Percentiles rank a stretch among this genome's conserved stretches.
Conservation (phyloP, 139 green algal genomes). For the Mesotaenium endlicherianum region DNA sequence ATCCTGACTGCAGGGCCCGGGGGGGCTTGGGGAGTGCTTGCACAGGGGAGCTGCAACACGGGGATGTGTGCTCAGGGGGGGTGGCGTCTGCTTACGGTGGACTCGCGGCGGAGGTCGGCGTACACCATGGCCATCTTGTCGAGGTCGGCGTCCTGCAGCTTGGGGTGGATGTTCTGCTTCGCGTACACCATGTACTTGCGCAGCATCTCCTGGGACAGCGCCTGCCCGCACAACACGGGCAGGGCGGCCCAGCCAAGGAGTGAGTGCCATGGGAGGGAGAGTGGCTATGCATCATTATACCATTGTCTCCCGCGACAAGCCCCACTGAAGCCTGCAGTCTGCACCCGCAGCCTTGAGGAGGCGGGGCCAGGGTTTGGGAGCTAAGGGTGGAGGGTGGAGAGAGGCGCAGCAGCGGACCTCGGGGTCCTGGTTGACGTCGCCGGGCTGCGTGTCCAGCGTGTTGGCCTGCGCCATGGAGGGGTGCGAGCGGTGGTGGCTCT, state of each 20-base stretch:
- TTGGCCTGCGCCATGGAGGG: no score
- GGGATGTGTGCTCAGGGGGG: no score
- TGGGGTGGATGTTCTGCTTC: constrained; percentile 76
- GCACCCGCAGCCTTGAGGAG: no score
- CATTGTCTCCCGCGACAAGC: not conserved
- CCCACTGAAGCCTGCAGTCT: no score
- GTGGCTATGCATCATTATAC: not conserved
- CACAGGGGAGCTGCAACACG: no score
- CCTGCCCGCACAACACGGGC: constrained; percentile 45
- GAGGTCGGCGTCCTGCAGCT: constrained; percentile 65
- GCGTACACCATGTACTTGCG: constrained; percentile 97
- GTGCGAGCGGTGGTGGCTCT: constrained; percentile 77
- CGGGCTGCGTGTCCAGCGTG: no score
- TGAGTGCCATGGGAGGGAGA: not conserved
- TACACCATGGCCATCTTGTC: constrained; percentile 84
- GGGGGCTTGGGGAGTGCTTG: no score
- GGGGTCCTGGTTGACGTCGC: no score
- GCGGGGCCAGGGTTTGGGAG: not conserved
- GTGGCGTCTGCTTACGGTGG: constrained; percentile 48
- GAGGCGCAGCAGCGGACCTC: no score
- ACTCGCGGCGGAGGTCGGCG: constrained; percentile 71
- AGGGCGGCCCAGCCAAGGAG: no score
- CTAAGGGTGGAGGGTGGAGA: not conserved
- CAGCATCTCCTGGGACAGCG: constrained; percentile 84
- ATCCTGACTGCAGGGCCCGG: no score